A percentile compares a stretch with the other conserved stretches of the same genome.
Evolutionary conservation across 495 filamentous ascomycete species (phyloP).

Genomic region (Thozetella sp.): DNA sequence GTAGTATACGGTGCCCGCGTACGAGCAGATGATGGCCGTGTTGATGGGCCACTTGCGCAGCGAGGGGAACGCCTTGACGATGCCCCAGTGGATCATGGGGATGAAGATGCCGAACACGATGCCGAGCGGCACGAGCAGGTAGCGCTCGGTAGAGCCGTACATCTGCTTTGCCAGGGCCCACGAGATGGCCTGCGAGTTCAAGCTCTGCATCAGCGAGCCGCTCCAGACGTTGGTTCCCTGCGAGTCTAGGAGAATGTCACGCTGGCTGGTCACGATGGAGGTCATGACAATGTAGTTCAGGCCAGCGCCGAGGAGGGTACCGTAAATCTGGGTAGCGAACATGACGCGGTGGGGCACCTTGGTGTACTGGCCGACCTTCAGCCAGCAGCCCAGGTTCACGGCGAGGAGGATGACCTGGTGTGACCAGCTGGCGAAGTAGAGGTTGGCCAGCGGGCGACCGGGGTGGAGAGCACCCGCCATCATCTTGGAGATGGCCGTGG

Average conservation of each 20-base stretch:
- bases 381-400: conserved; percentile 15
- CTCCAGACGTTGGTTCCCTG: conserved; percentile 31
- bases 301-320: conserved; percentile 28
- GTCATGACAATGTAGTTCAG: conserved; percentile 35
- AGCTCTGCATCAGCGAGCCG: conserved; percentile 24
- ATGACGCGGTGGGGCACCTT: conserved; percentile 28
- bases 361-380: conserved; percentile 21
- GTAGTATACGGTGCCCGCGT: conserved; percentile 37
- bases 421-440: conserved; percentile 16
- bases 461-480: conserved; percentile 19
- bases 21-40: conserved; percentile 34
- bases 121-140: conserved; percentile 43
- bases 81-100: conserved; percentile 33
- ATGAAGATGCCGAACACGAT: conserved; percentile 37
- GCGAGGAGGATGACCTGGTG: conserved; percentile 3
- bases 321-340: conserved; percentile 30
- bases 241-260: conserved; percentile 20
- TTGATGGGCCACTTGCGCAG: conserved; percentile 28
- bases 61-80: conserved; percentile 14
- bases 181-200: conserved; percentile 26
- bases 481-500: conserved; percentile 27
- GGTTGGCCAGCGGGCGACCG: conserved; percentile 25
- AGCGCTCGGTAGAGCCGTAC: conserved; percentile 22
- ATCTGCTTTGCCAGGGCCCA: conserved; percentile 34
- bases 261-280: conserved; percentile 21